Evolutionary conservation across 768 basidiomycete species (phyloP), one percentile per base, ranked within the genome.

Genomic region (Panellus pusillus): DNA sequence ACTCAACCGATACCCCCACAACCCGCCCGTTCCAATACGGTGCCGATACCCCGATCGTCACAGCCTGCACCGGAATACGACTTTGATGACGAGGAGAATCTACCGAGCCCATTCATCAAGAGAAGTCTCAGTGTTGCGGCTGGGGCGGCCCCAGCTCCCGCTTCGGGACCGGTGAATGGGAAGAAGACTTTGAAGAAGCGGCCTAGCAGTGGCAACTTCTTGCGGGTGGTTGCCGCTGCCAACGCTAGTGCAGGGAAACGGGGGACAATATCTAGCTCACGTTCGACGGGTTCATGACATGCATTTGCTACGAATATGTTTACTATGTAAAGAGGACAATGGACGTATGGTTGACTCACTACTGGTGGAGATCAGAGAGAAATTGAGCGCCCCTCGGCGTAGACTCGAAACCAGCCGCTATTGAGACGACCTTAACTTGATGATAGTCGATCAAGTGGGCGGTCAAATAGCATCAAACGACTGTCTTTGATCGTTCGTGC

Each of bases 61-160:
- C 62, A 55, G 19, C 61, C 66, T 7, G 58, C 78, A 4, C 74
- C 82, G 4, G 71, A 78, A 53, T 93, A 91, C 61, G 84, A 91
- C 66, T 61, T 87, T 9, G 74, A 75, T 0, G 89, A 93, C 64
- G 91, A 91, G 65, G 90, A 91, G 67, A 92, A 91, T 66, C 76
- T 93, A 0, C 91, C 91, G 0, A 90, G 88, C 64, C 91, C 91
- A 6, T 93, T 93, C 70, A 65, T 93, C 39, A 87, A 86, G 64
- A 75, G 80, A 45, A 68, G 55, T 20, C 75, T 74, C 36, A 58
- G 67, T 32, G 50, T 42, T 6, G 58, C 45, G 12, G 58, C 44
- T 15, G 54, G 43, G 24, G 57, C 65, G 9, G 53, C 49, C 20
- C 52, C 60, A 11, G 63, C 50, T 8, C 14, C 32, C 7, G 32